Conservation (phyloP, 2,329 filamentous ascomycete genomes). For the Cordyceps farinosa region DNA sequence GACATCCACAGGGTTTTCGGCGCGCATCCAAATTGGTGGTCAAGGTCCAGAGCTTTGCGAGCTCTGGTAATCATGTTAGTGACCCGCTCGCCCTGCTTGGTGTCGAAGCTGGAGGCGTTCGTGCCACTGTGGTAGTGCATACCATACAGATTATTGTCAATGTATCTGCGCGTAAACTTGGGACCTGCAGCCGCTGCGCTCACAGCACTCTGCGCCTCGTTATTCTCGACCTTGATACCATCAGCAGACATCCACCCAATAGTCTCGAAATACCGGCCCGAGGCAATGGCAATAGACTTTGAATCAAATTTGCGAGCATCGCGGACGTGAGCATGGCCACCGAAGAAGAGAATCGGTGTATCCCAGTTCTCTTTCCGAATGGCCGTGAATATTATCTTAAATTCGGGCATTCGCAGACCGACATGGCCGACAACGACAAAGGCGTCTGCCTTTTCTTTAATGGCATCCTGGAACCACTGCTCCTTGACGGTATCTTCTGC, state of each 20-base stretch:
- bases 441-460: slow-evolving; percentile 79
- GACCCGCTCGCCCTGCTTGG: slow-evolving; percentile 68
- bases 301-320: slow-evolving; percentile 79
- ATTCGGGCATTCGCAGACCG: slow-evolving; percentile 76
- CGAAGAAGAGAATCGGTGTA: slow-evolving; percentile 86
- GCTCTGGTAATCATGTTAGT: slow-evolving; percentile 66
- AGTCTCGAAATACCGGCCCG: slow-evolving; percentile 90
- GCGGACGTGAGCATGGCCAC: slow-evolving; percentile 84
- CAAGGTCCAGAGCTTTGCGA: slow-evolving; percentile 67
- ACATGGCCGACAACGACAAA: slow-evolving; percentile 87
- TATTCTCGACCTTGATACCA: slow-evolving; percentile 45
- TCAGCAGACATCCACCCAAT: slow-evolving; percentile 89
- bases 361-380: slow-evolving; percentile 75
- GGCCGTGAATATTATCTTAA: slow-evolving; percentile 69
- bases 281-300: slow-evolving; percentile 74
- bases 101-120: slow-evolving; percentile 70
- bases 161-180: slow-evolving; percentile 75
- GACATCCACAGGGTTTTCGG: slow-evolving; percentile 79
- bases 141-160: slow-evolving; percentile 89
- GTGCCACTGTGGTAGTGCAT: slow-evolving; percentile 76
- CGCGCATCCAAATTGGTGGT: slow-evolving; percentile 76
- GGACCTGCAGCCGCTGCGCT: slow-evolving; percentile 36
- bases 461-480: slow-evolving; percentile 82
- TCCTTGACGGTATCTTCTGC: slow-evolving; percentile 79
- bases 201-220: slow-evolving; percentile 22